Evolutionary conservation across 78 protist genomes (phyloP), one percentile per base, ranked within the genome.

Genomic region (Cavenderia fasciculata): DNA sequence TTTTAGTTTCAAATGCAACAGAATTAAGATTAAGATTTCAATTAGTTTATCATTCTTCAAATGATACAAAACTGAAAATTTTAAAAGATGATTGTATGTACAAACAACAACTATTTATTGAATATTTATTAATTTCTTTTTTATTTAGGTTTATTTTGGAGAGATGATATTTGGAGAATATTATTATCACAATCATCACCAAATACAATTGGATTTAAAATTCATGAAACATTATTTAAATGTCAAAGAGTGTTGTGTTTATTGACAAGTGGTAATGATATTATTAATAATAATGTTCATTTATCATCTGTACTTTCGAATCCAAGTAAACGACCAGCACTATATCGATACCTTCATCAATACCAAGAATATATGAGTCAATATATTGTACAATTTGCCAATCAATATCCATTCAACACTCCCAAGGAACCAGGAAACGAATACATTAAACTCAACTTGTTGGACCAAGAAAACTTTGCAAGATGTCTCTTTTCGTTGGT

Each of bases 131-230:
- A n/a, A n/a, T n/a, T n/a, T n/a, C n/a, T n/a, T n/a, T n/a, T n/a
- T n/a, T n/a, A n/a, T n/a, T n/a, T n/a, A n/a, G 49, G 82, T 16
- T 46, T 23, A 5, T 82, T 56, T 68, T 82, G 90, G 90, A 68
- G 36, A 43, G 7, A 23, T 54, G 12, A 5, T 8, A 27, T 82
- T 23, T 82, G 90, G 90, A 33, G 25, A 3, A 18, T 25, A n/a
- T n/a, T n/a, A n/a, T n/a, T n/a, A n/a, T n/a, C n/a, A n/a, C n/a
- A n/a, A n/a, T n/a, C n/a, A n/a, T n/a, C n/a, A n/a, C 90, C 90
- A 27, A 49, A 38, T 29, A 19, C 4, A 0, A 82, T 82, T 18
- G 70, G 79, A 5, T 68, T 40, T 63, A 31, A 38, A 0, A 54
- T 52, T 5, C 90, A 82, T n/a, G 62, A 66, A 49, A 62, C 65